These are phyloP conservation scores for Oryza nivara DNA, from an alignment of 176 grass and related monocot genomes.

Conservation along the genomic window DNA sequence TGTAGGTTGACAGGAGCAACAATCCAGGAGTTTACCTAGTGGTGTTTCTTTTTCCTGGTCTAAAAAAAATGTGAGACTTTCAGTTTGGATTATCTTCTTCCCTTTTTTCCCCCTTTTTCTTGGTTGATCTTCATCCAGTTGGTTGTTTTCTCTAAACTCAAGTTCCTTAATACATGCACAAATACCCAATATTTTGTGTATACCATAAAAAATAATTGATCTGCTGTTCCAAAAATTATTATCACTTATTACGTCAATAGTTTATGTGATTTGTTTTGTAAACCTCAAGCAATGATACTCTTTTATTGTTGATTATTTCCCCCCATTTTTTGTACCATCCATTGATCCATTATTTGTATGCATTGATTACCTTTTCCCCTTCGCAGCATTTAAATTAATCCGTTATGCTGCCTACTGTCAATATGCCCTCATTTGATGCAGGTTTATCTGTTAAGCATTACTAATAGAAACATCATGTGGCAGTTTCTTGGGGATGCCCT, in stretches of 20 bases:
- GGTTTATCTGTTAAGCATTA: slow-evolving; percentile 13
- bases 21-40: neutral
- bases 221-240: neutral
- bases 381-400: neutral
- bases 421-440: slow-evolving; percentile 11
- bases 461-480: neutral
- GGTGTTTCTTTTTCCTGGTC: neutral
- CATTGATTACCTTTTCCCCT: neutral
- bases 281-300: slow-evolving; percentile 18
- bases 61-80: neutral
- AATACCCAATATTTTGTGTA: neutral
- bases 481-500: neutral
- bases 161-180: neutral
- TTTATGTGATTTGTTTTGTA: slow-evolving; percentile 3
- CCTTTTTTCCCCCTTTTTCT: neutral
- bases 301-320: neutral
- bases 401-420: neutral
- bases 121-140: neutral
- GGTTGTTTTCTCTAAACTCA: neutral
- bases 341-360: neutral
- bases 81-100: neutral
- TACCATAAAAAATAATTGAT: neutral
- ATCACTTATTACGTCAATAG: neutral
- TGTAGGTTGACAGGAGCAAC: neutral
- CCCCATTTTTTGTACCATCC: neutral